Conservation (phyloP, 192 early-diverging fungal genomes). For the Phlyctochytrium planicorne region DNA sequence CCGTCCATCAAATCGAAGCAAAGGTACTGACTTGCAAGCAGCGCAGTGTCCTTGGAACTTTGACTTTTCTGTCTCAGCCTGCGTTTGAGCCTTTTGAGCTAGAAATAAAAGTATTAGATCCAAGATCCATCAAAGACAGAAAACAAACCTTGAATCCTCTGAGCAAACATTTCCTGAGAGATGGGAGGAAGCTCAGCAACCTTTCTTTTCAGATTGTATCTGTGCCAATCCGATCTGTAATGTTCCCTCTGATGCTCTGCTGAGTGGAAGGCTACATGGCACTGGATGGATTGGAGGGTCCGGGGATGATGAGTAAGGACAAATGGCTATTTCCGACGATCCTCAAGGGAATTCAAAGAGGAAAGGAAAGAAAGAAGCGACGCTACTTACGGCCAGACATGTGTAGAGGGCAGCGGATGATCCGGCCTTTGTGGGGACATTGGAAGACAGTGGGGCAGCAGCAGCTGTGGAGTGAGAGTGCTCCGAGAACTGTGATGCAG, state of each 20-base stretch:
- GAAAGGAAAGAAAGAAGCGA: neutral
- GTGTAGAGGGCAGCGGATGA: slow-evolving; percentile 36
- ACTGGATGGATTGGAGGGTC: slow-evolving; percentile 37
- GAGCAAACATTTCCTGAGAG: slow-evolving; percentile 74
- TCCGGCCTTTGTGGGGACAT: neutral
- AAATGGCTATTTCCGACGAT: no score
- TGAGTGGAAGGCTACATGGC: slow-evolving; percentile 91
- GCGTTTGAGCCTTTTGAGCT: no score
- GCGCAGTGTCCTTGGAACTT: no score
- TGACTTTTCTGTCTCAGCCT: no score
- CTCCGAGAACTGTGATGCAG: slow-evolving; percentile 50
- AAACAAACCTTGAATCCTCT: slow-evolving; percentile 55
- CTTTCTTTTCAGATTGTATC: slow-evolving; percentile 99
- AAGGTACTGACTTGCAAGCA: no score
- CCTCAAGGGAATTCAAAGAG: no score
- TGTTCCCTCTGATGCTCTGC: slow-evolving; percentile 90
- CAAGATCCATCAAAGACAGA: no score
- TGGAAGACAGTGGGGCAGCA: slow-evolving; percentile 10
- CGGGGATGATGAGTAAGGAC: neutral
- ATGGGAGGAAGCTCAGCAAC: slow-evolving; percentile 82
- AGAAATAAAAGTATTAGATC: no score
- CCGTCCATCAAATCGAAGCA: no score
- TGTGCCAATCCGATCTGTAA: slow-evolving; percentile 96
- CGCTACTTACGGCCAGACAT: slow-evolving; percentile 36
- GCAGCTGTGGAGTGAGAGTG: slow-evolving; percentile 17